Evolutionary conservation across 176 grass and related monocot genomes (phyloP), one percentile per base, ranked within the genome.

Genomic region (Aegilops tauschii): DNA sequence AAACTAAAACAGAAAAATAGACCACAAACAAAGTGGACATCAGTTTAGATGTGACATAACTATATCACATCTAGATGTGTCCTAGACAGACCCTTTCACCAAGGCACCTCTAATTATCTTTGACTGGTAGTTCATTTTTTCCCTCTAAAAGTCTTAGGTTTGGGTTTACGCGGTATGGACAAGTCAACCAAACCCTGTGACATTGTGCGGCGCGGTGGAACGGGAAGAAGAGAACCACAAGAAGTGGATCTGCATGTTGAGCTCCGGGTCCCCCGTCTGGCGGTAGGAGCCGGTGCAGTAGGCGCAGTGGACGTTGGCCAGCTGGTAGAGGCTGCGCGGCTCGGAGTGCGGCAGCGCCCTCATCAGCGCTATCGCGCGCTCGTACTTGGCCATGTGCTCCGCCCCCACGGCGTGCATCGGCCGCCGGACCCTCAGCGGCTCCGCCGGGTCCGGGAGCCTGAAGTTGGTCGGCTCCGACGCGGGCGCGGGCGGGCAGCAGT

Each of bases 171-270:
- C 14, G 49, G 14, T 52, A 52, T 17, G 49, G 14, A 52, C 49
- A 1, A 50, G 47, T 52, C 14, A 52, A 52, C 49, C 47, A 50
- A 52, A 52, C 14, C 49, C 49, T 17, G 49, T 52, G 5, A 52
- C 49, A 52, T 52, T 16, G 14, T 17, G 4, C 5, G 5, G 81
- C 89, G 49, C 88, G 82, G 88, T 95, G 93, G 82, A 84, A 91
- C 10, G 93, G 86, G 82, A 87, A 86, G 82, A 95, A 95, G 20
- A 92, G 20, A 92, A 32, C 93, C 93, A 95, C 3, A 86, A 90
- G 83, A 34, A 70, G 83, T 95, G 93, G 21, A 95, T 62, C 86
- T 93, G 79, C 16, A 95, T 37, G 2, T 4, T 2, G 7, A 93
- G 64, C 20, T 61, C 80, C 0, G 76, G 21, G 31, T 29, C 25